Evolutionary conservation across 2,329 filamentous ascomycete species (phyloP), one percentile per base, ranked within the genome.

Genomic region (Cercospora nicotianae): DNA sequence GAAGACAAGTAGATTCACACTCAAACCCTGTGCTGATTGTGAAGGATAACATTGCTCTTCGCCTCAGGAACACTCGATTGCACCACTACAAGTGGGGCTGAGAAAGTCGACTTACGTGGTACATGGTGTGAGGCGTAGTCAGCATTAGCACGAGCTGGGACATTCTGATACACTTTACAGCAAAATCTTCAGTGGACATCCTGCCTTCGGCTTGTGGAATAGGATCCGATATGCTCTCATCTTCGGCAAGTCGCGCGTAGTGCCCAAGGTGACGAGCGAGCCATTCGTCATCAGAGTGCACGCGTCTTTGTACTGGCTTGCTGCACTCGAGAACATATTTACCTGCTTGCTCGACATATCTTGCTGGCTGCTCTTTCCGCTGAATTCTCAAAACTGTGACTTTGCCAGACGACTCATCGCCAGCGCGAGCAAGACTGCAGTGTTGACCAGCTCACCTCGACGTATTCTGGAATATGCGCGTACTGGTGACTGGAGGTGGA

Each of bases 401-500:
- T 3, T 20, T 20, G n/a, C 42, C n/a, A n/a, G n/a, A n/a, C n/a
- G n/a, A 48, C 9, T 23, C 42, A 20, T 23, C 42, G 42, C 42
- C 10, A 23, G 3, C 42, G 16, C 18, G 4, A 23, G 42, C 42
- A 48, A 12, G 42, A 10, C 10, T 60, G 36, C 58, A 60, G 8
- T 20, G 10, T 60, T 18, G 58, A 18, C 9, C 10, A 6, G 18
- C 9, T n/a, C 18, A 20, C 3, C 10, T 23, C 42, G 18, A 39
- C 16, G 6, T n/a, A n/a, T n/a, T 16, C 48, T 13, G 31, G 4
- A 60, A 31, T 23, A 60, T 60, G 59, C 59, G 60, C 20, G 39
- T 62, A 26, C 36, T 62, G 28, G 36, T 62, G 18, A 48, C 36
- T 45, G 60, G 60, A 45, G 60, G 60, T 16, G 36, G 60, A 45